These are phyloP conservation scores for Aureobasidium sp. DNA, from an alignment of 2,329 filamentous ascomycete genomes.

Conservation along the genomic window DNA sequence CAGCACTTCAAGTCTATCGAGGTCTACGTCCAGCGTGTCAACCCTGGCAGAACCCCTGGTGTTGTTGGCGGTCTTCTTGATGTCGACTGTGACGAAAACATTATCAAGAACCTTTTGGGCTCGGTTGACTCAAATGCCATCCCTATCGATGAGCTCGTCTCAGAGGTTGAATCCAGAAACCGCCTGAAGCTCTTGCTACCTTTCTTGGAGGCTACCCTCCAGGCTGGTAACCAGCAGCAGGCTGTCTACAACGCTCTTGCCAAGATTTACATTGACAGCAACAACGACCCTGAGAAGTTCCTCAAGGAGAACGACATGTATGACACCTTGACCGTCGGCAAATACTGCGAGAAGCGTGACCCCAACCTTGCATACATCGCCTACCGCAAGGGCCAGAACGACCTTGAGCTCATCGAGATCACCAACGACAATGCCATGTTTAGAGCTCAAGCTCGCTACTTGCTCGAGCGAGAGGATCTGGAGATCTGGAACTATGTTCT, in stretches of 20 bases:
- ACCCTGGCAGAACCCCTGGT: conserved; percentile 81
- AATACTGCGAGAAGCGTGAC: conserved; percentile 98
- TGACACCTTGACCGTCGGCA: conserved; percentile 83
- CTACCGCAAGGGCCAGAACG: conserved; percentile 94
- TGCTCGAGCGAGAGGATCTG: conserved; percentile 78
- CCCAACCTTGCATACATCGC: conserved; percentile 92
- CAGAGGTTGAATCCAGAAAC: conserved; percentile 92
- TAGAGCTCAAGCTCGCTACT: conserved; percentile 90
- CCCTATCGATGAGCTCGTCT: conserved; percentile 88
- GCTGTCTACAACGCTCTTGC: conserved; percentile 95
- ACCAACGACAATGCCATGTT: conserved; percentile 99
- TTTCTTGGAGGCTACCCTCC: conserved; percentile 88
- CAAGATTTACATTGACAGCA: conserved; percentile 98
- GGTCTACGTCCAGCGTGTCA: conserved; percentile 94
- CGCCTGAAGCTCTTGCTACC: conserved; percentile 90
- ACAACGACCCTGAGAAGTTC: conserved; percentile 97
- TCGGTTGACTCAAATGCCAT: conserved; percentile 81
- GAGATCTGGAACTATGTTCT: conserved; percentile 95
- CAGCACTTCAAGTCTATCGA: conserved; percentile 99
- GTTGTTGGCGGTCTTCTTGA: conserved; percentile 91
- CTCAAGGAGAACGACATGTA: conserved; percentile 96
- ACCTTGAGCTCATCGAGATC: conserved; percentile 92
- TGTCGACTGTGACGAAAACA: conserved; percentile 91
- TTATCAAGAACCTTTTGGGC: conserved; percentile 84
- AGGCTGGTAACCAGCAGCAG: conserved; percentile 87